phyloP scores from a whole-genome alignment of 2,329 filamentous ascomycete species.

The Tolypocladium ovalisporum region DNA sequence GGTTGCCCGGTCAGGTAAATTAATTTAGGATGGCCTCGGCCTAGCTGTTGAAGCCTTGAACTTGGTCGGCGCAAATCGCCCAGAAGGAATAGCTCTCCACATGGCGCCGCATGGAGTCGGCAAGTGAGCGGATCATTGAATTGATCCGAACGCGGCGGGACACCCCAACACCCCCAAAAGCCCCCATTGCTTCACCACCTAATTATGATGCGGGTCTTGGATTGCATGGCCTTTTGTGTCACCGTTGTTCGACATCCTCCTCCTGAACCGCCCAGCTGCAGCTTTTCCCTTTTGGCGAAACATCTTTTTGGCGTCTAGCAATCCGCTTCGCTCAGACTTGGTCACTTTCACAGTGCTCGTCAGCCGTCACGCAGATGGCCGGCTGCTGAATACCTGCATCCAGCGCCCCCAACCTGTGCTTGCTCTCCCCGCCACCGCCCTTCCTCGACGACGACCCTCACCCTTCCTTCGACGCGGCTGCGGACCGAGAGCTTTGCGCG shows the following conservation, averaged over 20 bases:
- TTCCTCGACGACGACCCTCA: neutral
- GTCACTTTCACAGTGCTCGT: neutral
- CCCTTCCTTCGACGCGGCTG: neutral
- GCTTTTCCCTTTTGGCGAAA: neutral
- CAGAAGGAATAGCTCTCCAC: neutral
- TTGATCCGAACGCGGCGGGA: constrained; percentile 3
- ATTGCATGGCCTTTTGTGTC: neutral
- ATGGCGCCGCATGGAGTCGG: constrained; percentile 3
- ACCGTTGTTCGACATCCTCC: neutral
- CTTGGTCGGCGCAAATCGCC: neutral
- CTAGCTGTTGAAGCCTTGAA: neutral
- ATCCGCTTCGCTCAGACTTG: neutral
- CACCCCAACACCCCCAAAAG: neutral
- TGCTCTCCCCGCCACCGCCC: constrained; percentile 4
- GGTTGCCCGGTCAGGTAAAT: neutral
- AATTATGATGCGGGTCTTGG: constrained; percentile 2
- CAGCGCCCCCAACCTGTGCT: constrained; percentile 3
- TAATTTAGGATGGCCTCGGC: neutral
- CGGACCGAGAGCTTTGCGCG: neutral
- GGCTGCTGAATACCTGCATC: constrained; percentile 6
- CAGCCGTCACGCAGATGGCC: constrained; percentile 7
- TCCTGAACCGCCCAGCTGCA: neutral
- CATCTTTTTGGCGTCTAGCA: neutral
- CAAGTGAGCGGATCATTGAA: neutral
- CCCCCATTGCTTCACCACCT: neutral